phyloP scores from a whole-genome alignment of 768 basidiomycete species.

The Hypsizygus marmoreus region DNA sequence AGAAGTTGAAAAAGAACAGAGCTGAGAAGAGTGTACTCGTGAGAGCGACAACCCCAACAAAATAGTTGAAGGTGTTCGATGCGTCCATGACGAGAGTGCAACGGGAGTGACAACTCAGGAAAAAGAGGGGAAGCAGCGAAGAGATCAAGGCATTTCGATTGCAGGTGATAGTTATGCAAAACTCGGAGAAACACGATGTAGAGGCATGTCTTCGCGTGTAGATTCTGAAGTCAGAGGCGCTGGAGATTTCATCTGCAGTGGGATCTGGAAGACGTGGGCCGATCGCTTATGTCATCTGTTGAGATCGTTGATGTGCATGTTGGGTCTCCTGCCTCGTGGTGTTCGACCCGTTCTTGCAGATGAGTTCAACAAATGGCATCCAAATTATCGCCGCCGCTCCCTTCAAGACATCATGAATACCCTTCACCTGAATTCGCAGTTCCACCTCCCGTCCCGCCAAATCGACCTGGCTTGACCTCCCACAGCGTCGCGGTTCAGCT shows the following conservation, averaged over 20 bases:
- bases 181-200: no score
- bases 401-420: not conserved
- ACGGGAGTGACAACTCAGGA: not conserved
- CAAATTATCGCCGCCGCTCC: not conserved
- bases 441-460: not conserved
- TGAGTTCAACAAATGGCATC: not conserved
- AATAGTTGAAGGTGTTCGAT: slow-evolving; percentile 7
- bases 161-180: not conserved
- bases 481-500: slow-evolving; percentile 1
- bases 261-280: no score
- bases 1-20: not conserved
- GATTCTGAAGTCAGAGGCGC: not conserved
- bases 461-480: not conserved
- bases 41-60: slow-evolving; percentile 10
- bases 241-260: not conserved
- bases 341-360: not conserved
- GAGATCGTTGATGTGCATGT: not conserved
- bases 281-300: no score
- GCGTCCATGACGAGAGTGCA: not conserved
- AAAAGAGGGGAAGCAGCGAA: not conserved
- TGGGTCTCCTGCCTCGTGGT: not conserved
- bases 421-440: not conserved
- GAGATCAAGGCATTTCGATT: not conserved
- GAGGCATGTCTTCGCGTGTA: not conserved
- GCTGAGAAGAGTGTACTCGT: not conserved